Evolutionary conservation across 2,329 filamentous ascomycete species (phyloP), one percentile per base, ranked within the genome.

Genomic region (Alternaria triticimaculans): DNA sequence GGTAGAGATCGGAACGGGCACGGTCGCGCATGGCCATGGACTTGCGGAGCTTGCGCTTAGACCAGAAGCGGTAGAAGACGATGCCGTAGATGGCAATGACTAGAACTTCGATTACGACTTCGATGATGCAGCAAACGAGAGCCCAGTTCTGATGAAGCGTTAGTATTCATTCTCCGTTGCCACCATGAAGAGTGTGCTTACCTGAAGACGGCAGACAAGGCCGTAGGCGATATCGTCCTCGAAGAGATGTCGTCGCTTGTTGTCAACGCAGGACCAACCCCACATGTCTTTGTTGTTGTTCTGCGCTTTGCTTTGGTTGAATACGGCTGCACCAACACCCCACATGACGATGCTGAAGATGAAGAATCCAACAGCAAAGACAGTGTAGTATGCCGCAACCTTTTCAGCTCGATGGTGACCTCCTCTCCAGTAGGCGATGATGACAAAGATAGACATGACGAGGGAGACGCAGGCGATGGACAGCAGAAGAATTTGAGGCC

Each of bases 61-160:
- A 94, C 88, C 94, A 97, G 87, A 97, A 96, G 73, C 96, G 92
- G 87, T 97, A 98, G 86, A 98, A 97, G 80, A 97, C 90, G 77
- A 97, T 87, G 76, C 88, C 93, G 86, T 99, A 99, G 76, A 99
- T 92, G 58, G 89, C 85, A 80, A 99, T 97, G 77, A 92, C 93
- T 77, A 98, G 91, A 70, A 92, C 88, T 78, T 98, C 96, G 73
- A 99, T 87, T 65, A 97, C 92, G 71, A 99, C 87, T 82, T 99
- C 96, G 80, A 99, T 98, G 78, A 99, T 91, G 82, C 94, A 94
- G 87, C 96, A 99, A 79, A 99, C 92, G 67, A 99, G 87, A 44
- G 91, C 88, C 96, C 96, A 99, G 83, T 97, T 96, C 88, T 97
- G n/a, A 83, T 30, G 15, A 21, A 44, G 48, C 30, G 64, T 69